Percentiles rank a stretch among this genome's conserved stretches.
Conservation (phyloP, 768 basidiomycete species). For the Amanita thiersii region DNA sequence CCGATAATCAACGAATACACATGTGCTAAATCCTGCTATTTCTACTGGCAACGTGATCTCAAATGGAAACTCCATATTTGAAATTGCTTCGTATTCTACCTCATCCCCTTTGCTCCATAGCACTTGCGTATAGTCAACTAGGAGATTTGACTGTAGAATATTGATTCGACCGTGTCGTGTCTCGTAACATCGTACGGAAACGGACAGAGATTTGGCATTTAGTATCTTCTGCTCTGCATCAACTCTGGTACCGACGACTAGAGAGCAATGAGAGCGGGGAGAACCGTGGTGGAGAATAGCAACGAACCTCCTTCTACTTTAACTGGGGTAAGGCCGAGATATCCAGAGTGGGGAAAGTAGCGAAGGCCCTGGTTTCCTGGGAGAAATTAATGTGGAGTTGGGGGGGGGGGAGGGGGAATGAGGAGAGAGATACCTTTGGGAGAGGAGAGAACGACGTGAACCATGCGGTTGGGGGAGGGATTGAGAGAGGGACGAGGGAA, state of each 20-base stretch:
- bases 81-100: constrained; percentile 53
- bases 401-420: constrained; percentile 3
- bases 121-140: constrained; percentile 58
- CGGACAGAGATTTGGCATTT: constrained; percentile 53
- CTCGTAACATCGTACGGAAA: constrained; percentile 84
- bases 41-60: constrained; percentile 58
- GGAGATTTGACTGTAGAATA: constrained; percentile 48
- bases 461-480: constrained; percentile 38
- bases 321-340: constrained; percentile 75
- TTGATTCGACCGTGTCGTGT: constrained; percentile 57
- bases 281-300: constrained; percentile 4
- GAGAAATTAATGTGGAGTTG: constrained; percentile 11
- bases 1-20: constrained; percentile 69
- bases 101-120: constrained; percentile 62
- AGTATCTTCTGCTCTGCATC: constrained; percentile 67
- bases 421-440: constrained; percentile 34
- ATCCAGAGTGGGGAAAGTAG: constrained; percentile 70
- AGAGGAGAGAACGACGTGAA: constrained; percentile 60
- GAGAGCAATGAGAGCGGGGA: constrained; percentile 10
- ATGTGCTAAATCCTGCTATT: constrained; percentile 58
- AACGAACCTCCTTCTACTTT: constrained; percentile 69
- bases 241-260: constrained; percentile 63
- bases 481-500: no score
- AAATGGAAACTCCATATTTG: constrained; percentile 63
- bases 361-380: constrained; percentile 59